Percentiles rank a stretch among this genome's conserved stretches.
Evolutionary conservation across 495 filamentous ascomycete species (phyloP).

Genomic region (Aspergillus coremiiformis): DNA sequence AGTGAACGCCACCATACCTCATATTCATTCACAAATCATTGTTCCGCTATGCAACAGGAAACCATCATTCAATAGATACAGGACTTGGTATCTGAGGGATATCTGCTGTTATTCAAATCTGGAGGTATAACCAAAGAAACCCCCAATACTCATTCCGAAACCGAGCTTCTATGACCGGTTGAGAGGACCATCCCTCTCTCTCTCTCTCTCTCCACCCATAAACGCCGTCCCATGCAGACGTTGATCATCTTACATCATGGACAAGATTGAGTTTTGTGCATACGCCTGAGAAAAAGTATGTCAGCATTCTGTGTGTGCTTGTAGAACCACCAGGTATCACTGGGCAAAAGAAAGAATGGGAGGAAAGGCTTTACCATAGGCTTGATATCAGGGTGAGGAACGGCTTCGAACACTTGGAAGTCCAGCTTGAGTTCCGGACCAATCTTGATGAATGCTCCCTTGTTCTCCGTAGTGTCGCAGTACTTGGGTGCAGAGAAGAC

Average conservation of each 20-base stretch:
- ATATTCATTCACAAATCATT: background rate
- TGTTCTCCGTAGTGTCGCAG: slow-evolving; percentile 96
- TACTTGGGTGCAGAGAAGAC: slow-evolving; percentile 98
- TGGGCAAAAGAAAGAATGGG: slow-evolving; percentile 11
- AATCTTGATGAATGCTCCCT: slow-evolving; percentile 97
- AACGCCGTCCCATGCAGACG: slow-evolving; percentile 20
- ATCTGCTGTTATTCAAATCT: background rate
- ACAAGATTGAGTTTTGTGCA: slow-evolving; percentile 72
- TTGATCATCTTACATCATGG: slow-evolving; percentile 40
- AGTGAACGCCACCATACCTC: background rate
- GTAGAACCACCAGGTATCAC: slow-evolving; percentile 3
- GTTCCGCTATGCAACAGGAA: slow-evolving; percentile 23
- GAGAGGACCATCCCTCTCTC: background rate
- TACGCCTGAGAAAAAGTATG: slow-evolving; percentile 50
- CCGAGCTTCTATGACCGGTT: background rate
- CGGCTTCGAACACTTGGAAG: slow-evolving; percentile 89
- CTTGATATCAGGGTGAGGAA: slow-evolving; percentile 88
- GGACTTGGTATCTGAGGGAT: slow-evolving; percentile 9
- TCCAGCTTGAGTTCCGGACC: slow-evolving; percentile 83
- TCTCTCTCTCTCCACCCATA: background rate
- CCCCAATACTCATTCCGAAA: slow-evolving; percentile 2
- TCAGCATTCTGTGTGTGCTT: slow-evolving; percentile 17
- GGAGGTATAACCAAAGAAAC: background rate
- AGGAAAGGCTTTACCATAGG: slow-evolving; percentile 82
- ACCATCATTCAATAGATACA: slow-evolving; percentile 13